Evolutionary conservation across 2,329 filamentous ascomycete genomes (phyloP).

Genomic region (Exserohilum rostratum): DNA sequence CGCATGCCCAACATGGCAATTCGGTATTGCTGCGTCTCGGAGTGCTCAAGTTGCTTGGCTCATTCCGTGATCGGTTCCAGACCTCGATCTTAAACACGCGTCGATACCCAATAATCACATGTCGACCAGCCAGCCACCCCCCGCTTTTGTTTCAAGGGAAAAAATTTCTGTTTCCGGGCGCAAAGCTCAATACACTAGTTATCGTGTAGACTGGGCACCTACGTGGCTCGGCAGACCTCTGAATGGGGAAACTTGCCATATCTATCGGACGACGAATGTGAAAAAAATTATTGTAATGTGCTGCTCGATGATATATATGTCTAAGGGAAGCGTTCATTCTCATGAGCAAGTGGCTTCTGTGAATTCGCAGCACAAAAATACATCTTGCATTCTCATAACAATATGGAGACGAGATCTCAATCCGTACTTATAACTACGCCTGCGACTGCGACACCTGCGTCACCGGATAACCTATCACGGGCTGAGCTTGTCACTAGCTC

Average conservation of each 20-base stretch:
- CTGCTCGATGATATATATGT: background rate
- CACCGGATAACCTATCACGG: conserved; percentile 1
- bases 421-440: background rate
- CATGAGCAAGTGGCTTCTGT: background rate
- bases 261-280: background rate
- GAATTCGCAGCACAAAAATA: background rate
- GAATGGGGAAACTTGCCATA: background rate
- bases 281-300: background rate
- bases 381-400: background rate
- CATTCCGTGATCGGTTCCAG: background rate
- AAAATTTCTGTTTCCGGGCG: background rate
- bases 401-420: conserved; percentile 2
- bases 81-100: background rate
- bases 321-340: too few relatives aligned
- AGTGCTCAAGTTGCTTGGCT: background rate
- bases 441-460: background rate
- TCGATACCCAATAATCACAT: conserved; percentile 1
- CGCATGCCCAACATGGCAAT: background rate
- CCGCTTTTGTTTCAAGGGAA: conserved; percentile 3
- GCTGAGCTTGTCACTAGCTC: conserved; percentile 8
- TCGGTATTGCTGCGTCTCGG: background rate
- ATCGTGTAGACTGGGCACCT: background rate
- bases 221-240: background rate
- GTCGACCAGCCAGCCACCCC: background rate
- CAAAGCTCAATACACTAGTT: background rate